Base-by-base conservation (phyloP, 2,329 filamentous ascomycete species). In the Scedosporium dehoogii region DNA sequence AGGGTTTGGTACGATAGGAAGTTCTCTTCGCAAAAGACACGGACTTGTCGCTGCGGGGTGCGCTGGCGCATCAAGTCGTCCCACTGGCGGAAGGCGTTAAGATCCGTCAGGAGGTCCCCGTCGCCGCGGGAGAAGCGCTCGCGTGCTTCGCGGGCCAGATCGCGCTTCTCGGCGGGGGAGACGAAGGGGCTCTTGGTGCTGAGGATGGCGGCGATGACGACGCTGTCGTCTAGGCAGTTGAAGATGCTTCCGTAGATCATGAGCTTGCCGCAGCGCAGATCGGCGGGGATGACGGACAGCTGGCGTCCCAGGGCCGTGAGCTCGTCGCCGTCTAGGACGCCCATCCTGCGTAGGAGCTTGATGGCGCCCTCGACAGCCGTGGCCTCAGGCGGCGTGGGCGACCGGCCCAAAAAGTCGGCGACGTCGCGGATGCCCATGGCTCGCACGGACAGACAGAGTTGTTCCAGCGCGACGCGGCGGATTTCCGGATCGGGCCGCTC, bases 241-340 rank as follows among this genome's bases (percentile, higher is more conserved):
- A 99, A 97, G 63, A 96, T 92, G 16, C 91, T 89, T 5, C 94
- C 94, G 70, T 96, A 96, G 3, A 99, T 90, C 82, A 99, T 91
- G 41, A 99, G 81, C 74, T 99, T 99, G 56, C 90, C 91, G 72
- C 92, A 96, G 29, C 93, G 86, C 58, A 99, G 81, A 70, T 99
- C 94, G 0, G 93, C 91, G 1, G 94, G 94, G 59, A 99, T 92
- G 85, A 96, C 91, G 18, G 92, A 89, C n/a, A 99, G 80, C 75
- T 97, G 94, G 61, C 89, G 87, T 46, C 94, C 94, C 57, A 99
- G 85, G 3, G 92, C 92, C 0, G 94, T 97, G 48, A 99, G 81
- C 69, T 91, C 89, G 63, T 91, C 85, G 55, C 90, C 90, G 68
- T 94, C 90, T 14, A 97, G 80, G 0, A 92, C 93, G 33, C 94